Conservation (phyloP, 2,329 filamentous ascomycete genomes). For the Exophiala spinifera region DNA sequence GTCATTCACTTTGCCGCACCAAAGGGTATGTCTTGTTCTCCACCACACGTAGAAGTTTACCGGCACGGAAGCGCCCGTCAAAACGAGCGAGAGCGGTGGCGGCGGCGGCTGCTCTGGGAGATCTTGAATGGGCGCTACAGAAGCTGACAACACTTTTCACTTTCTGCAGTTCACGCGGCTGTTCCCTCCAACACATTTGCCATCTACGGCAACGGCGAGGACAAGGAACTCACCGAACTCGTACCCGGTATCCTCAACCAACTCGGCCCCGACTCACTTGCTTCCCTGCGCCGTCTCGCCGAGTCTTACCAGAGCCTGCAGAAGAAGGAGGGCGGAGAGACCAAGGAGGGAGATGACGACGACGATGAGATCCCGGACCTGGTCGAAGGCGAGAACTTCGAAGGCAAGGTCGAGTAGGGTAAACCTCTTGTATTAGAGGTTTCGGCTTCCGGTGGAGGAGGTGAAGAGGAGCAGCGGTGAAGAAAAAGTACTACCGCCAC, state of each 20-base stretch:
- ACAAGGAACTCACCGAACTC: slow-evolving; percentile 99
- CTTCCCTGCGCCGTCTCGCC: slow-evolving; percentile 94
- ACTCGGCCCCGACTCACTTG: slow-evolving; percentile 95
- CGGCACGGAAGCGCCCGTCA: too few relatives aligned
- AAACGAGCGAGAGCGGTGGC: too few relatives aligned
- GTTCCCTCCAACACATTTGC: slow-evolving; percentile 99
- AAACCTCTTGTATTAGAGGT: too few relatives aligned
- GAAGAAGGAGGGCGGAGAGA: slow-evolving; percentile 79
- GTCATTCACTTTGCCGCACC: slow-evolving; percentile 98
- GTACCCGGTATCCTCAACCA: slow-evolving; percentile 99
- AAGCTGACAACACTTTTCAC: background rate
- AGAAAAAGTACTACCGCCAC: too few relatives aligned
- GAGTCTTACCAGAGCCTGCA: slow-evolving; percentile 99
- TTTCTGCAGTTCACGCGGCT: slow-evolving; percentile 77
- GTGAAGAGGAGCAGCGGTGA: too few relatives aligned
- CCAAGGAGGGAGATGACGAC: slow-evolving; percentile 72
- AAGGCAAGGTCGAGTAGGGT: slow-evolving; percentile 89
- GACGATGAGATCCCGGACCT: slow-evolving; percentile 88
- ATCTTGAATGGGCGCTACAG: too few relatives aligned
- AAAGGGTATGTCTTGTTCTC: slow-evolving; percentile 67
- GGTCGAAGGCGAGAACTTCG: slow-evolving; percentile 96
- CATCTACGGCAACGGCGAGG: slow-evolving; percentile 97
- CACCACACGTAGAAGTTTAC: too few relatives aligned
- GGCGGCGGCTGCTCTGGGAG: too few relatives aligned
- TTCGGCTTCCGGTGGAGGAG: too few relatives aligned